These are phyloP conservation scores for Malassezia restricta DNA, from an alignment of 1,284 basidiomycete species.

Conservation along the genomic window DNA sequence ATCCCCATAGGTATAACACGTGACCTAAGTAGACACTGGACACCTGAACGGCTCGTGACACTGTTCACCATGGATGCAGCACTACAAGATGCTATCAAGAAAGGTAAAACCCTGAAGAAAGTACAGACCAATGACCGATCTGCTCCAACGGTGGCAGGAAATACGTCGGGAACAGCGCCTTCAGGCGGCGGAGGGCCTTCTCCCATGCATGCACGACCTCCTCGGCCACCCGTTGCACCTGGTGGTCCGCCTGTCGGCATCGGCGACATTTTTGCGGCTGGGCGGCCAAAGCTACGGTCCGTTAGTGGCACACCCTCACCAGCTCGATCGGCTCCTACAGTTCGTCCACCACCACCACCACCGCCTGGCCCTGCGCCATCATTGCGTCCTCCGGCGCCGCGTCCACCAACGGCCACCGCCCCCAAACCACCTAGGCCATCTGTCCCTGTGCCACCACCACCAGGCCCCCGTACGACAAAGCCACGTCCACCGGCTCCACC, in stretches of 20 bases:
- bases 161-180: slow-evolving; percentile 1
- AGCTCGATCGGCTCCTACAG: neutral
- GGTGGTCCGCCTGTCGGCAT: slow-evolving; percentile 51
- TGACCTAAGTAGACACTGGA: too few relatives aligned
- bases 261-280: slow-evolving; percentile 73
- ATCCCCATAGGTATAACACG: too few relatives aligned
- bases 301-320: slow-evolving; percentile 1
- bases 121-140: slow-evolving; percentile 25
- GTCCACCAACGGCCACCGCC: slow-evolving; percentile 1
- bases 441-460: neutral
- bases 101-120: slow-evolving; percentile 32
- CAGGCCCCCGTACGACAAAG: neutral
- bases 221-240: slow-evolving; percentile 9
- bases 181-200: slow-evolving; percentile 5
- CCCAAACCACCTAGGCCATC: slow-evolving; percentile 1
- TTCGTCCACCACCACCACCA: slow-evolving; percentile 4
- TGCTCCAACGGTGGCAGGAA: slow-evolving; percentile 18
- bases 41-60: neutral
- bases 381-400: slow-evolving; percentile 1
- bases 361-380: neutral
- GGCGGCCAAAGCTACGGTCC: slow-evolving; percentile 69
- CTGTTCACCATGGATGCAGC: slow-evolving; percentile 24
- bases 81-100: slow-evolving; percentile 29
- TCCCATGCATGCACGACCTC: slow-evolving; percentile 11
- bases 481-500: slow-evolving; percentile 11